Conservation (phyloP, 768 basidiomycete species). For the Hebeloma cylindrosporum region DNA sequence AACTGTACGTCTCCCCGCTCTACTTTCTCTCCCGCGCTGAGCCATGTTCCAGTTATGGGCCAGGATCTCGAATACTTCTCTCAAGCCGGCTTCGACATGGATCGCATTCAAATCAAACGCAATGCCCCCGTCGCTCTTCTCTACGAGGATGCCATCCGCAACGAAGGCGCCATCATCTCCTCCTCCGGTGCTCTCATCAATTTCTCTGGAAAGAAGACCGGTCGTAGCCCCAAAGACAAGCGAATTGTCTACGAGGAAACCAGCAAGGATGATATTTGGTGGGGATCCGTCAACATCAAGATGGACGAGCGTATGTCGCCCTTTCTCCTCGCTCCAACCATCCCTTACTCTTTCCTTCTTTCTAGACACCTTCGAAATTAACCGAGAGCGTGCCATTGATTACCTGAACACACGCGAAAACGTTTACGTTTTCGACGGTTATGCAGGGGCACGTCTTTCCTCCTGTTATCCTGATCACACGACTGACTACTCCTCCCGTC, state of each 20-base stretch:
- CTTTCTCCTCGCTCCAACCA: constrained; percentile 2
- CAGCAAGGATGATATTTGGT: constrained; percentile 97
- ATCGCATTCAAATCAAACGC: constrained; percentile 92
- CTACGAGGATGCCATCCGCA: constrained; percentile 97
- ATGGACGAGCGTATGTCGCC: constrained; percentile 83
- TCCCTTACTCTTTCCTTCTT: constrained; percentile 3
- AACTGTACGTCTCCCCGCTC: constrained; percentile 46
- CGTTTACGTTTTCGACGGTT: constrained; percentile 98
- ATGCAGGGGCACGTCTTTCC: constrained; percentile 65
- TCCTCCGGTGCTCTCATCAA: constrained; percentile 97
- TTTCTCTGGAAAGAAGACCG: constrained; percentile 99
- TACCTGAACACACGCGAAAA: constrained; percentile 98
- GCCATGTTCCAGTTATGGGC: constrained; percentile 67
- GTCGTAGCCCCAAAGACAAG: constrained; percentile 97
- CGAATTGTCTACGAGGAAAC: constrained; percentile 98
- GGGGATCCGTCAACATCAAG: constrained; percentile 99
- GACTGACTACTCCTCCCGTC: constrained; percentile 11
- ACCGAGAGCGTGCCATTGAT: constrained; percentile 98
- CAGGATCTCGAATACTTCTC: constrained; percentile 97
- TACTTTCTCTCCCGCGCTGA: constrained; percentile 12
- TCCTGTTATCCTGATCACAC: constrained; percentile 5
- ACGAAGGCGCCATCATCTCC: constrained; percentile 98
- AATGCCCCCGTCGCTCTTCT: constrained; percentile 88
- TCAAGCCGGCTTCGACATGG: constrained; percentile 99
- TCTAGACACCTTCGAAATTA: constrained; percentile 97